phyloP scores from a whole-genome alignment of 2,329 filamentous ascomycete genomes.

The Alternaria viburni region DNA sequence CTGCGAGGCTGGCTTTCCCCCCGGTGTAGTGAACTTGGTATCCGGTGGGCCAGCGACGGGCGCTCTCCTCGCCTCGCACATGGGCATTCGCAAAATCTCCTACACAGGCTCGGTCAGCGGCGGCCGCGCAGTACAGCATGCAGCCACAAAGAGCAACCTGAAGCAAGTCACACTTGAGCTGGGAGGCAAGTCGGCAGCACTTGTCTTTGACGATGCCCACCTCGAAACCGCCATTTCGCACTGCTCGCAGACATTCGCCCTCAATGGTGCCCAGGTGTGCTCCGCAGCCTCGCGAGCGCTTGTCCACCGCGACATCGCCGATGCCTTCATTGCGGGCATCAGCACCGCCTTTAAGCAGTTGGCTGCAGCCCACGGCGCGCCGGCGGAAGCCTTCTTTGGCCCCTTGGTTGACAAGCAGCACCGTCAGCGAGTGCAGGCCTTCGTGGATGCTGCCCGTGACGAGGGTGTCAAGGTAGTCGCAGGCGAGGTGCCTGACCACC shows the following conservation, averaged over 20 bases:
- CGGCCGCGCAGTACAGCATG: constrained; percentile 49
- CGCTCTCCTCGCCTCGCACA: constrained; percentile 48
- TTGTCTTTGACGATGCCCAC: constrained; percentile 58
- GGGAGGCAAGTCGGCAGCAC: constrained; percentile 55
- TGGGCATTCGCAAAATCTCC: constrained; percentile 51
- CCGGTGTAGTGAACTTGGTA: constrained; percentile 50
- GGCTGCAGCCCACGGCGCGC: neutral
- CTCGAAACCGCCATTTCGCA: constrained; percentile 50
- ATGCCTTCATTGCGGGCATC: neutral
- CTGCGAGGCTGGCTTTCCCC: constrained; percentile 45
- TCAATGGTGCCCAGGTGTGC: constrained; percentile 3
- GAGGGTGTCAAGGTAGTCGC: constrained; percentile 22
- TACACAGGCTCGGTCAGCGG: constrained; percentile 51
- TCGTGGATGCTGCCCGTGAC: neutral
- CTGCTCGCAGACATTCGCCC: constrained; percentile 1
- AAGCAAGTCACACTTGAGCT: constrained; percentile 56
- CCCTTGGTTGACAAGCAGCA: constrained; percentile 1
- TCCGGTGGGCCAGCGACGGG: constrained; percentile 41
- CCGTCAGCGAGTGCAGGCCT: neutral
- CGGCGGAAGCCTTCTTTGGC: neutral
- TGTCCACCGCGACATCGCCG: neutral
- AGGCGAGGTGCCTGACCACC: constrained; percentile 1
- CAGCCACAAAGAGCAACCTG: constrained; percentile 46
- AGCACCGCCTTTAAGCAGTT: neutral
- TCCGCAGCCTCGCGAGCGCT: neutral